Base-by-base conservation (phyloP, 2,329 filamentous ascomycete species). In the Claviceps africana region DNA sequence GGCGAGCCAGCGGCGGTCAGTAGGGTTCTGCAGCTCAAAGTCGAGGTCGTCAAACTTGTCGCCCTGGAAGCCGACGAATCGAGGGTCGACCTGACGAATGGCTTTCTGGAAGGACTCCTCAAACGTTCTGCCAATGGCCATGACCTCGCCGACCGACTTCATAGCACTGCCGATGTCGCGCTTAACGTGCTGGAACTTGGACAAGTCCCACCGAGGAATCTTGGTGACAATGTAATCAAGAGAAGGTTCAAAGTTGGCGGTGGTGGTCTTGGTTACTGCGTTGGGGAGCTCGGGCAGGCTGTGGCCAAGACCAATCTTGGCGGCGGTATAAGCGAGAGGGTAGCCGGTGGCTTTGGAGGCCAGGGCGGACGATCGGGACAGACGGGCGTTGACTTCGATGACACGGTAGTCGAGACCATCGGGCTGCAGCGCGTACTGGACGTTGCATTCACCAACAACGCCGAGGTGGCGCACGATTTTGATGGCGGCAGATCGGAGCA, bases 81-180 rank as follows among this genome's bases (percentile, higher is more conserved):
- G 81, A 59, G 93, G 91, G 66, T 98, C 93, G 58, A 98, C 91
- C 73, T 95, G 88, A 55, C 93, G 88, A 65, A 96, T 95, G 56
- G 93, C 93, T 76, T 98, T 98, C 71, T 98, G 93, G 75, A 98
- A 95, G 17, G 89, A 95, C 73, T 98, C 93, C 72, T 98, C 93
- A 62, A 97, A 98, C 31, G 93, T 97, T 69, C 93, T 84, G 59
- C 93, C 93, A 63, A 98, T 97, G 58, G 93, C 93, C 93, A 98
- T 98, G 55, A 98, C 93, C 72, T 98, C 93, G 66, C 93, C 93
- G 53, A 98, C 90, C 25, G 90, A 96, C 76, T 97, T 98, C 93
- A 98, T 98, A 56, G 91, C 86, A 65, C 88, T 95, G 60, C 93
- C 93, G 65, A 98, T 97, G 65, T 95, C 87, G 56, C 93, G 86